Evolutionary conservation across 1,139 yeast species (phyloP), one percentile per base, ranked within the genome.

Genomic region (Blastobotrys apis): DNA sequence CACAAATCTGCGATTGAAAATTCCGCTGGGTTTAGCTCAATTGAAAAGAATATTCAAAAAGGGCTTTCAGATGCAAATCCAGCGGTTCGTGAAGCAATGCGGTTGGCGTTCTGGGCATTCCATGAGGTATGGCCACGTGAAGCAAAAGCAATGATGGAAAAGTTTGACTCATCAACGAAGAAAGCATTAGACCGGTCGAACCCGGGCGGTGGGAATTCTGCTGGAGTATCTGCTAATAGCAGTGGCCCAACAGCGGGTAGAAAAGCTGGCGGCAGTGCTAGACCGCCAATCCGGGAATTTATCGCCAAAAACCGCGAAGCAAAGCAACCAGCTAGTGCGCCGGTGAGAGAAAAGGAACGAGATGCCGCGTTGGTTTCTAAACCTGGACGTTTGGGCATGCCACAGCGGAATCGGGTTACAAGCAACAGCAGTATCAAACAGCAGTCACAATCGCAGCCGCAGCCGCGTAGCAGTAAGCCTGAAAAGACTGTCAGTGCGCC

Each of bases 1-100:
- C 13, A 73, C 50, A 66, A 71, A 27, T 62, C 71, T 9, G 46
- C 49, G 20, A 52, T 65, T 21, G 69, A 64, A 19, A 52, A 64
- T 10, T 65, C 73, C 0, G 61, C 60, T 8, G 66, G 71, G 19
- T 52, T 76, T 2, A 81, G 78, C 3, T 59, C 71, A 1, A 65
- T 81, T 1, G 78, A 72, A 33, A 77, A 72, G 45, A 68, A 80
- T 51, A 60, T 88, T 2, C 53, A 66, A 4, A 81, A 77, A 55
- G 80, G 94, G 27, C 67, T 92, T 2, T 65, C 77, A 1, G 97
- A 92, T 63, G 86, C 95, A 0, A 84, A 84, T 48, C 88, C 94
- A 0, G 69, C 74, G 0, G 97, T 86, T 0, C 73, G 97, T 50
- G 94, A 80, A 55, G 71, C 78, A 0, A 85, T 84, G 66, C 75